Conservation (phyloP, 2,329 filamentous ascomycete genomes). For the Paecilomyces sp. region DNA sequence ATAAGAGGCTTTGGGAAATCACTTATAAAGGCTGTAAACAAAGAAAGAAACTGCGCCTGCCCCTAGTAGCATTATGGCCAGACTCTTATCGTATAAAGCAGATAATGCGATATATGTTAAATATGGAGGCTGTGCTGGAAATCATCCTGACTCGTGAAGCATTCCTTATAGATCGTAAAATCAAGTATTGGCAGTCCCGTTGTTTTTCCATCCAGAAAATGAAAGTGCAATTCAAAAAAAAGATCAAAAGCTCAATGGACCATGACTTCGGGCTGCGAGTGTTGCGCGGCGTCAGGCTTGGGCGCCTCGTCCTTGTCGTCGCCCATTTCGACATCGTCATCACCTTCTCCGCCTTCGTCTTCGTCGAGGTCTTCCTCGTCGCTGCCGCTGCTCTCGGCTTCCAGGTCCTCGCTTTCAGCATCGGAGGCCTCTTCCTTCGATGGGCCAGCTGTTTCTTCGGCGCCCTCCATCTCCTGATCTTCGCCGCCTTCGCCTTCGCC, state of each 20-base stretch:
- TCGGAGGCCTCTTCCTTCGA: constrained; percentile 60
- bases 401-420: constrained; percentile 70
- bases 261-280: constrained; percentile 37
- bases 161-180: neutral
- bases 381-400: constrained; percentile 67
- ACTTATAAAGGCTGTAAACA: neutral
- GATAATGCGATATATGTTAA: constrained; percentile 7
- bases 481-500: constrained; percentile 45
- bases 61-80: neutral
- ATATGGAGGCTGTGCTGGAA: constrained; percentile 10
- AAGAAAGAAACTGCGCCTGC: neutral
- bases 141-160: neutral
- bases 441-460: constrained; percentile 46
- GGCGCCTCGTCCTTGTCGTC: constrained; percentile 38
- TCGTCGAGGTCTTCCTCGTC: constrained; percentile 63
- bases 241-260: constrained; percentile 30
- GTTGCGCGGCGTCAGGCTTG: constrained; percentile 21
- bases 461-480: constrained; percentile 70
- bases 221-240: constrained; percentile 3
- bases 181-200: neutral
- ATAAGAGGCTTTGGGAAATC: neutral
- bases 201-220: constrained; percentile 4
- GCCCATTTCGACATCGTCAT: constrained; percentile 53
- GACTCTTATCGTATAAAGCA: neutral
- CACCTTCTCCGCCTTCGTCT: constrained; percentile 52